Evolutionary conservation across 1,284 basidiomycete species (phyloP), one percentile per base, ranked within the genome.

Genomic region (Salmacisia buchloeana): DNA sequence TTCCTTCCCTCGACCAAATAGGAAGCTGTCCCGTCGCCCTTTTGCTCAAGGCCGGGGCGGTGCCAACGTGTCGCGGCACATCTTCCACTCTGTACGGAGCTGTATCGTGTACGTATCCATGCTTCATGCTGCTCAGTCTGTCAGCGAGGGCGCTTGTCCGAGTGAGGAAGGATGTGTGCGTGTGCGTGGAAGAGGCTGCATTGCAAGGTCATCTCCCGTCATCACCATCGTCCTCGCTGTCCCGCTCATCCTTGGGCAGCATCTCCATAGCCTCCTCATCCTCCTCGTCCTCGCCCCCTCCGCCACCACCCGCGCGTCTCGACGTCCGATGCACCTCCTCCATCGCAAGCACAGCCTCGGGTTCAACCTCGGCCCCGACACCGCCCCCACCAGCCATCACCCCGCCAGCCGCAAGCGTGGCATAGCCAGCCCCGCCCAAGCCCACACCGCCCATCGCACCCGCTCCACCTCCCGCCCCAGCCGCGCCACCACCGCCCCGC

Each of bases 191-290:
- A 43, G 15, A 18, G 39, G 5, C 41, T 43, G 41, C 18, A 43
- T 9, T 43, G 41, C 7, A 43, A 21, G 15, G 18, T 12, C 2
- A 18, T 15, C 9, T 15, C 15, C 35, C 35, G 9, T 38, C 35
- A 15, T 54, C 49, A 29, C 29, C 49, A 0, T 54, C 49, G 25
- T 54, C 49, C 29, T 54, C 49, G 49, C 49, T 54, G 13, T 54
- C 49, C 13, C 49, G 49, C 27, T 23, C 13, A 34, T 63, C 49
- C 39, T 67, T 63, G 3, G 71, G 69, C 6, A 73, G 64, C 71
- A 73, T 73, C 59, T 73, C 69, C 43, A 73, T 63, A 23, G 65
- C 57, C 56, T 73, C 71, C 29, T 73, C 71, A 2, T 66, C 69
- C 2, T 67, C 67, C 12, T 64, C 64, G 18, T 64, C 61, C 5